phyloP scores from a whole-genome alignment of 768 basidiomycete genomes.

The Lentinula detonsa region DNA sequence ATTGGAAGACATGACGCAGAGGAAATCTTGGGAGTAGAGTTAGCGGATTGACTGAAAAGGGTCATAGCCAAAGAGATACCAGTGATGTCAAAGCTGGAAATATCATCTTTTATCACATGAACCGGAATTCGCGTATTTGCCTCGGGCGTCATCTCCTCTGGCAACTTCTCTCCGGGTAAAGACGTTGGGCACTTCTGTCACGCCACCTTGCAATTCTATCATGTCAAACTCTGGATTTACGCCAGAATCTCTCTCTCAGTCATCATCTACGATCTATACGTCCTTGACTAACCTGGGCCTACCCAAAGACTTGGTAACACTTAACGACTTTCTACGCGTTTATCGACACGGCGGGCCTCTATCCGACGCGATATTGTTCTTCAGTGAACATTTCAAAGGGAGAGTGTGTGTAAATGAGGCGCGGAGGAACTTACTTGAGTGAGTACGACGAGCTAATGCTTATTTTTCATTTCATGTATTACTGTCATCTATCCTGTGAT shows the following conservation, averaged over 20 bases:
- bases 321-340: conserved; percentile 12
- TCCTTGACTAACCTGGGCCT: conserved; percentile 9
- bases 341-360: conserved; percentile 8
- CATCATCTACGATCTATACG: conserved; percentile 1
- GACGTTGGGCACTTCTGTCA: too few species aligned
- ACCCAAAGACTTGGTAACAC: conserved; percentile 5
- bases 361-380: conserved; percentile 10
- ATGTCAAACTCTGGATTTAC: neutral
- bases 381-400: conserved; percentile 12
- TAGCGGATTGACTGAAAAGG: too few species aligned
- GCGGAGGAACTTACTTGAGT: neutral
- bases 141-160: too few species aligned
- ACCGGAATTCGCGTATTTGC: too few species aligned
- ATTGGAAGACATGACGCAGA: too few species aligned
- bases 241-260: too few species aligned
- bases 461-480: neutral
- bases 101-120: too few species aligned
- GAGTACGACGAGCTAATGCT: neutral
- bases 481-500: neutral
- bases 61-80: too few species aligned
- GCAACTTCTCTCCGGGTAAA: too few species aligned
- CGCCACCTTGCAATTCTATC: too few species aligned
- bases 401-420: conserved; percentile 5
- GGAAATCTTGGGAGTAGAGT: too few species aligned
- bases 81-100: too few species aligned